These are phyloP conservation scores for Arctium lappa DNA, from an alignment of 129 eudicot genomes.

Conservation along the genomic window DNA sequence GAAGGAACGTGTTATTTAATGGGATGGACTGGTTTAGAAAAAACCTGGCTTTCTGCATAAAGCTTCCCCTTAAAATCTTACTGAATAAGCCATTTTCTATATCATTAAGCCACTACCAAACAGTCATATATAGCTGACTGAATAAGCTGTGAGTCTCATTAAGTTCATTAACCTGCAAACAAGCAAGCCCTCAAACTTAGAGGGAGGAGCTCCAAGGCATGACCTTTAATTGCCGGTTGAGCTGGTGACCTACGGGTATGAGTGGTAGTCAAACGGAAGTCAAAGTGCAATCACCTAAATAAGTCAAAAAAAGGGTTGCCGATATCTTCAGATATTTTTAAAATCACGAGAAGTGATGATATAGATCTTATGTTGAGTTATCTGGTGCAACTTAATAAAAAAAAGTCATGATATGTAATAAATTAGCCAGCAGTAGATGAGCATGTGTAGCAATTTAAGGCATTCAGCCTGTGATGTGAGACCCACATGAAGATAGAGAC, in stretches of 20 bases:
- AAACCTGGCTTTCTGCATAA: too few species aligned
- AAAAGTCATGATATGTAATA: constrained; percentile 16
- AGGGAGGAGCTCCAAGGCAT: neutral
- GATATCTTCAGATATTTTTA: constrained; percentile 3
- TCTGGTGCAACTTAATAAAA: constrained; percentile 11
- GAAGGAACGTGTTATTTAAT: too few species aligned
- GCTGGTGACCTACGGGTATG: neutral
- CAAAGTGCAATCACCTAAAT: neutral
- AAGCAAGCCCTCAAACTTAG: neutral
- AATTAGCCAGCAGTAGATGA: constrained; percentile 14
- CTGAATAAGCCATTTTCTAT: too few species aligned
- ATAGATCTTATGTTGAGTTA: constrained; percentile 1
- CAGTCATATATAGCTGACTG: too few species aligned
- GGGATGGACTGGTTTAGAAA: too few species aligned
- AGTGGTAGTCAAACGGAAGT: neutral
- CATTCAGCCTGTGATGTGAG: constrained; percentile 20
- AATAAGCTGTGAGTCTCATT: too few species aligned
- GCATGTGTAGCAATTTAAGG: constrained; percentile 7
- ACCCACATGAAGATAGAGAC: constrained; percentile 16
- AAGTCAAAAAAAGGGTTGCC: neutral
- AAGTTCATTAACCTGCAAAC: too few species aligned
- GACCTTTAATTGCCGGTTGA: neutral
- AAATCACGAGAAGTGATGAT: neutral
- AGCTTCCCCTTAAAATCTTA: too few species aligned
- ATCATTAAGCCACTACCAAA: too few species aligned